These are phyloP conservation scores for Fraxinus sp. DNA, from an alignment of 305 asterid genomes.

Conservation along the genomic window DNA sequence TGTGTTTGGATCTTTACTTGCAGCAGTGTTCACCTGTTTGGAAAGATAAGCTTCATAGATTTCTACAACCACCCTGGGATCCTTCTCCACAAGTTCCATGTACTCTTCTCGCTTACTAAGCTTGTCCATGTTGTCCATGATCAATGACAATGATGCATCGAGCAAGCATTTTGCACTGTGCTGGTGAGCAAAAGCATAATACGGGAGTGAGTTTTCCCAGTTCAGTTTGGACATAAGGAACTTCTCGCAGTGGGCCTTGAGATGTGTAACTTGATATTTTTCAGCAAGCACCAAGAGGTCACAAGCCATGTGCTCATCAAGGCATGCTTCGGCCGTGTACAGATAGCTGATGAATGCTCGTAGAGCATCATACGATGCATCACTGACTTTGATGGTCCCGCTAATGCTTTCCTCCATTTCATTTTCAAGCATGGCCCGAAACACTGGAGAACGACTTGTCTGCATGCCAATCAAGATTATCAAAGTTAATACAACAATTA, in stretches of 20 bases:
- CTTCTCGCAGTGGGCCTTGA: slow-evolving; percentile 81
- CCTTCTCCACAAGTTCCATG: slow-evolving; percentile 81
- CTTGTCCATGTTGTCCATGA: slow-evolving; percentile 80
- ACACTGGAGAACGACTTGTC: slow-evolving; percentile 78
- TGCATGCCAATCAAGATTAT: slow-evolving; percentile 26
- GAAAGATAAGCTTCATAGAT: slow-evolving; percentile 79
- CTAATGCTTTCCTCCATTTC: slow-evolving; percentile 91
- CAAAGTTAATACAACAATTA: background rate
- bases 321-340: slow-evolving; percentile 84
- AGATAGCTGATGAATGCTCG: slow-evolving; percentile 72
- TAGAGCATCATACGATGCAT: slow-evolving; percentile 78
- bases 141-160: slow-evolving; percentile 70
- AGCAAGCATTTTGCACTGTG: slow-evolving; percentile 68
- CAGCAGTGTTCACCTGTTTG: slow-evolving; percentile 85
- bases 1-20: slow-evolving; percentile 40
- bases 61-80: slow-evolving; percentile 80
- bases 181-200: slow-evolving; percentile 84
- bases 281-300: slow-evolving; percentile 87
- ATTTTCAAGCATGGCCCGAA: slow-evolving; percentile 89
- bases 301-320: slow-evolving; percentile 79
- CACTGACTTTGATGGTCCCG: slow-evolving; percentile 81
- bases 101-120: slow-evolving; percentile 77
- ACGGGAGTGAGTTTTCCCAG: slow-evolving; percentile 82
- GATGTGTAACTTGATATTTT: slow-evolving; percentile 87
- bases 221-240: slow-evolving; percentile 68